Evolutionary conservation across 2,329 filamentous ascomycete genomes (phyloP).

Genomic region (Aspergillus fijiensis): DNA sequence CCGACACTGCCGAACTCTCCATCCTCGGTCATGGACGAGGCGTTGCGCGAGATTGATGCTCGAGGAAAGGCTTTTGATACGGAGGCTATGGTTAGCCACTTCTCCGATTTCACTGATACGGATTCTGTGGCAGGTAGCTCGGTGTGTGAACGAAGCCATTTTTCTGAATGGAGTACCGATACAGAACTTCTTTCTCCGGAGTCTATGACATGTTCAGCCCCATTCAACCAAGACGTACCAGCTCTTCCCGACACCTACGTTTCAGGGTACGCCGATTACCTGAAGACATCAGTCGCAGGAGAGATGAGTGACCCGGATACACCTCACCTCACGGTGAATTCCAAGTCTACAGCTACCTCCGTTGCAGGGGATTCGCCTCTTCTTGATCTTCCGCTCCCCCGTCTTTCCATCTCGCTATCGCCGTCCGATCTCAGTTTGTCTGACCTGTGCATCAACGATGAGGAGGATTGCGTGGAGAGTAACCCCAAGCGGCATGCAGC

Average conservation of each 20-base stretch:
- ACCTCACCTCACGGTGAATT: constrained; percentile 34
- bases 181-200: constrained; percentile 36
- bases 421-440: constrained; percentile 30
- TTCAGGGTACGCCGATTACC: constrained; percentile 24
- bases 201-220: constrained; percentile 38
- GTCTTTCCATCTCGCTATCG: constrained; percentile 28
- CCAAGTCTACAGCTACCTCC: constrained; percentile 32
- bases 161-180: constrained; percentile 44
- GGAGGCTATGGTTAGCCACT: constrained; percentile 41
- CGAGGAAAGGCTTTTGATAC: constrained; percentile 33
- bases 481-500: constrained; percentile 41
- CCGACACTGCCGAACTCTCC: constrained; percentile 49
- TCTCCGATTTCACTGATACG: constrained; percentile 42
- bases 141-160: constrained; percentile 36
- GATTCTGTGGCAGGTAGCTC: constrained; percentile 32
- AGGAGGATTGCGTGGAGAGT: constrained; percentile 33
- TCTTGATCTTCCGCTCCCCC: constrained; percentile 26
- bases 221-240: constrained; percentile 29
- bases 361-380: constrained; percentile 27
- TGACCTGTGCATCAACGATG: constrained; percentile 35
- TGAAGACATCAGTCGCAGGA: constrained; percentile 21
- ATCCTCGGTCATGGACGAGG: constrained; percentile 47
- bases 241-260: constrained; percentile 21
- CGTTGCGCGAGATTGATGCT: constrained; percentile 36
- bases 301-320: constrained; percentile 38